A percentile compares a stretch with the other conserved stretches of the same genome.
phyloP scores from a whole-genome alignment of 768 basidiomycete genomes.

The Termitomyces sp. region DNA sequence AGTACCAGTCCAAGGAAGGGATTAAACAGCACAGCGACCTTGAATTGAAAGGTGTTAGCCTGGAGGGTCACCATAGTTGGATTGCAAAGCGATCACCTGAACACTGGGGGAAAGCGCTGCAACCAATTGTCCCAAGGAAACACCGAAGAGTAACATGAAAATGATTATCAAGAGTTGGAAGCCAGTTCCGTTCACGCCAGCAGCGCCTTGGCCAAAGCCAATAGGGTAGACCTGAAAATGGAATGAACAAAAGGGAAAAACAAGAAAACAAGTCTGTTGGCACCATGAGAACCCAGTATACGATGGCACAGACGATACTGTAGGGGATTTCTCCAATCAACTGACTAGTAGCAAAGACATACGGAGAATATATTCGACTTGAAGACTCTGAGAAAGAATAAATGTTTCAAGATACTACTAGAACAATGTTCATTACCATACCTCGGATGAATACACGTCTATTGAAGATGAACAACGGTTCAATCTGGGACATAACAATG shows the following conservation, averaged over 20 bases:
- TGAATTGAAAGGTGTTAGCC: slow-evolving; percentile 12
- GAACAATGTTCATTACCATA: slow-evolving; percentile 6
- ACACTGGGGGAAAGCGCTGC: slow-evolving; percentile 76
- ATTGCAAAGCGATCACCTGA: slow-evolving; percentile 31
- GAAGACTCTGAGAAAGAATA: slow-evolving; percentile 51
- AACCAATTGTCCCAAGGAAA: slow-evolving; percentile 70
- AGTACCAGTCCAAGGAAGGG: slow-evolving; percentile 68
- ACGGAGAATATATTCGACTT: slow-evolving; percentile 82
- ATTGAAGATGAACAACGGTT: slow-evolving; percentile 79
- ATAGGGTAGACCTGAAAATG: slow-evolving; percentile 52
- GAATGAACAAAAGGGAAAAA: not conserved
- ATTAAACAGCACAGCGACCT: slow-evolving; percentile 76
- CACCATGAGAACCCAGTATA: slow-evolving; percentile 78
- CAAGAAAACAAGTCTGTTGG: slow-evolving; percentile 8
- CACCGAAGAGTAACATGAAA: slow-evolving; percentile 62
- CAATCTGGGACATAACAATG: slow-evolving; percentile 76
- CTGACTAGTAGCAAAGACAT: slow-evolving; percentile 82
- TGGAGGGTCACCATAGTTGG: not conserved
- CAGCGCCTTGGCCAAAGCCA: slow-evolving; percentile 59
- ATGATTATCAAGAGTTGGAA: slow-evolving; percentile 70
- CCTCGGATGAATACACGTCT: slow-evolving; percentile 44
- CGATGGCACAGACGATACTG: slow-evolving; percentile 60
- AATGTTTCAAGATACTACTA: not conserved
- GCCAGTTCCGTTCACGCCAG: slow-evolving; percentile 59
- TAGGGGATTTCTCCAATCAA: slow-evolving; percentile 80